A percentile compares a stretch with the other conserved stretches of the same genome.
These are phyloP conservation scores for grape (Vitis vinifera) DNA, from an alignment of 164 flowering plant species.

Conservation along the genomic window DNA sequence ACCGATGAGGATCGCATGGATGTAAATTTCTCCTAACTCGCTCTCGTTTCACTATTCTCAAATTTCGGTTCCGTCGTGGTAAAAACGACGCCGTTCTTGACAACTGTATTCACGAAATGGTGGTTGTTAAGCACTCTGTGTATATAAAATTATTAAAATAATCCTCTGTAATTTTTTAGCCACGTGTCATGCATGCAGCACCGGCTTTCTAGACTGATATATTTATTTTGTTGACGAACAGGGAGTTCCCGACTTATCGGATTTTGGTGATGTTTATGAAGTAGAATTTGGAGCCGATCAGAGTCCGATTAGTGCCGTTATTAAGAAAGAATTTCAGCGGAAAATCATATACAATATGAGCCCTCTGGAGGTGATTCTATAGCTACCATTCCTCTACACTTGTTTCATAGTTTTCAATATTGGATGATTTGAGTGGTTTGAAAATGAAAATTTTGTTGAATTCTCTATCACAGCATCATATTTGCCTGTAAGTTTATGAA, in stretches of 20 bases:
- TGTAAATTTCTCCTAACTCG: constrained; percentile 32
- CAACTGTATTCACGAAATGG: too few species aligned
- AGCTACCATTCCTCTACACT: neutral
- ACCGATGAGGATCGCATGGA: constrained; percentile 50
- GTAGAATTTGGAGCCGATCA: constrained; percentile 46
- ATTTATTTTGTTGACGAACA: constrained; percentile 15
- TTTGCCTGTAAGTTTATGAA: too few species aligned
- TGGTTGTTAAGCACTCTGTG: too few species aligned
- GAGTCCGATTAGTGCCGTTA: constrained; percentile 60
- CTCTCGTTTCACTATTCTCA: too few species aligned
- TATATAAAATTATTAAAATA: too few species aligned
- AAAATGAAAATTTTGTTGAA: neutral
- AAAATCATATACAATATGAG: constrained; percentile 54
- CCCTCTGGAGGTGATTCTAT: constrained; percentile 60
- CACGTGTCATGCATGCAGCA: too few species aligned
- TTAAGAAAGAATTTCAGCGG: constrained; percentile 57
- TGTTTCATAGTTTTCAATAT: neutral
- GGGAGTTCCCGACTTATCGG: constrained; percentile 67
- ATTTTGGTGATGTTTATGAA: constrained; percentile 51
- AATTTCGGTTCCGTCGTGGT: too few species aligned
- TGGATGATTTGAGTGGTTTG: neutral
- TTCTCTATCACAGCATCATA: too few species aligned
- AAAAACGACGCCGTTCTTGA: too few species aligned
- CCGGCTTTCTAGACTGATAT: neutral
- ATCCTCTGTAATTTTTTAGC: too few species aligned